Percentiles rank a stretch among this genome's conserved stretches.
phyloP scores from a whole-genome alignment of 768 basidiomycete species.

The Cyathus striatus region DNA sequence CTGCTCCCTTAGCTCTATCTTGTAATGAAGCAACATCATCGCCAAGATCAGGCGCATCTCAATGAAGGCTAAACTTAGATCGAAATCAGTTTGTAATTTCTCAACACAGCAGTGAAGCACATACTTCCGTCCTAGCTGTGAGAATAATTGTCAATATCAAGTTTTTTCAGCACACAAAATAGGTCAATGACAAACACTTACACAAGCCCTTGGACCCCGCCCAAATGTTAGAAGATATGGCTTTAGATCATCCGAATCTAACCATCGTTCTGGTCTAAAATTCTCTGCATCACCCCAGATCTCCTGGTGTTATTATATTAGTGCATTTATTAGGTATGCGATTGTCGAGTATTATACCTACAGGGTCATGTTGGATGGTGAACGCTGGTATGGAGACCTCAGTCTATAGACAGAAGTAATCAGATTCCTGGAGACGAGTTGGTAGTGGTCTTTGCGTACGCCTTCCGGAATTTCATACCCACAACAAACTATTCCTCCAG shows the following conservation, averaged over 20 bases:
- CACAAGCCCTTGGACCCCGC: constrained; percentile 24
- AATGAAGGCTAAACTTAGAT: constrained; percentile 18
- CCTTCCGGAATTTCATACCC: constrained; percentile 23
- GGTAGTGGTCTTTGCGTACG: constrained; percentile 13
- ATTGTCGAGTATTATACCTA: not conserved
- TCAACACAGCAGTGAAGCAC: not conserved
- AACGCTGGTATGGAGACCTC: not conserved
- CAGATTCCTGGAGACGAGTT: not conserved
- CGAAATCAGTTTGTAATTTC: not conserved
- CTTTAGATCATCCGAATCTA: constrained; percentile 17
- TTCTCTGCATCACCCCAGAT: constrained; percentile 27
- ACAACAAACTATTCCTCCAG: constrained; percentile 12
- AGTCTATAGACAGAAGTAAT: not conserved
- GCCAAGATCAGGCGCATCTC: constrained; percentile 19
- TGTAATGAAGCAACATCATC: constrained; percentile 18
- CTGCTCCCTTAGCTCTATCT: constrained; percentile 13
- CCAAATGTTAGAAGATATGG: constrained; percentile 25
- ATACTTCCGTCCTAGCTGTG: not conserved
- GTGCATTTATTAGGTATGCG: not conserved
- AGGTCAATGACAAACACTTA: constrained; percentile 10
- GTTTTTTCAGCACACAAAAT: not conserved
- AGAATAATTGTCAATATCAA: constrained; percentile 4
- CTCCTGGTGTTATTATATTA: constrained; percentile 6
- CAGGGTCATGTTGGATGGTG: constrained; percentile 1
- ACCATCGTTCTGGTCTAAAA: constrained; percentile 32